Percentiles rank a stretch among this genome's conserved stretches.
Conservation (phyloP, 2,329 filamentous ascomycete genomes). For the Xylariaceae sp. region DNA sequence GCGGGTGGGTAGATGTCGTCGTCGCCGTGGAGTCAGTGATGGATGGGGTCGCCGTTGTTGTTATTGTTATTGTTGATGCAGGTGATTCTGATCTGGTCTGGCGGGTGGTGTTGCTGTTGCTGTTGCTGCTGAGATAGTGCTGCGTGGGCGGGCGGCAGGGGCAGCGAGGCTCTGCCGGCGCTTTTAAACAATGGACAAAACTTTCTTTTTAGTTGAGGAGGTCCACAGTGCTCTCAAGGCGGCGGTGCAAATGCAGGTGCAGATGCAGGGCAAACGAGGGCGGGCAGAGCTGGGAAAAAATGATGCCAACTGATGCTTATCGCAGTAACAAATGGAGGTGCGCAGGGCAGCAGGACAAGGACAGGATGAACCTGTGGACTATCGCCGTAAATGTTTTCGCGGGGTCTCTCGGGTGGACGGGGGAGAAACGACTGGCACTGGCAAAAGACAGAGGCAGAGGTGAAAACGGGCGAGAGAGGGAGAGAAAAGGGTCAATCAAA, state of each 20-base stretch:
- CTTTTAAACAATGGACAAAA: conserved; percentile 21
- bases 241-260: conserved; percentile 9
- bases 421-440: conserved; percentile 9
- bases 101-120: conserved; percentile 3
- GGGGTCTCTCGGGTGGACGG: conserved; percentile 23
- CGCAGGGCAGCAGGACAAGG: conserved; percentile 12
- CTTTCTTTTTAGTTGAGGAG: conserved; percentile 16
- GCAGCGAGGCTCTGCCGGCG: conserved; percentile 13
- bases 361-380: conserved; percentile 18
- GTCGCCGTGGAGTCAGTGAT: background rate
- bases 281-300: conserved; percentile 11
- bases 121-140: background rate
- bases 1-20: background rate
- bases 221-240: conserved; percentile 16
- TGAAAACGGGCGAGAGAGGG: conserved; percentile 16
- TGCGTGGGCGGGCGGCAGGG: conserved; percentile 14
- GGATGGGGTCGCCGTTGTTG: background rate
- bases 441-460: conserved; percentile 1
- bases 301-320: conserved; percentile 24
- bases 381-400: conserved; percentile 27
- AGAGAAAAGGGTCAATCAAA: conserved; percentile 28
- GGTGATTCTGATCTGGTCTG: background rate
- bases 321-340: conserved; percentile 23
- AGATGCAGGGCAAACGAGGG: conserved; percentile 9
- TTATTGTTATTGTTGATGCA: conserved; percentile 6